Base-by-base conservation (phyloP, 83 land plant species). In the Thuja plicata region DNA sequence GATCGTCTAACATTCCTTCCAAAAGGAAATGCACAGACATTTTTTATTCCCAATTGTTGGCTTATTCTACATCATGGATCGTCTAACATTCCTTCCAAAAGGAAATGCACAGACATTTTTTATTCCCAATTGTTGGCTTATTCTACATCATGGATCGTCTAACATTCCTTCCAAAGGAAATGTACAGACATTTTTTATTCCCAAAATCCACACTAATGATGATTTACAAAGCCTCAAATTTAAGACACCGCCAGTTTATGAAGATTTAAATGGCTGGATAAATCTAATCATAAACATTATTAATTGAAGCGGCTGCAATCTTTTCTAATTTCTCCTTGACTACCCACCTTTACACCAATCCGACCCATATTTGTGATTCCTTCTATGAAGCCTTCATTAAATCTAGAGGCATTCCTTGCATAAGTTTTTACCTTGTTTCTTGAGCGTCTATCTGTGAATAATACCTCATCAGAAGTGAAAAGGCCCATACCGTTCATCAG, bases 401-500 rank as follows among this genome's bases (percentile, higher is more conserved):
- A 95, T 35, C 86, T 89, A 0, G 45, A 15, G 15, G 77, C 41
- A 88, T 85, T 90, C 21, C 77, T 17, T 4, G 97, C 97, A 84
- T 90, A 94, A 0, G 10, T 43, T 71, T 88, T 83, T 37, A 95
- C 97, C 3, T 79, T 88, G 27, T 34, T 21, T 81, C 83, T 90
- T 6, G 96, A 91, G 34, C 92, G 88, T 15, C 50, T 8, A 60
- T 95, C 94, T 3, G 92, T 90, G 86, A 88, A 93, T 21, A 95
- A 86, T 1, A 86, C 88, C 86, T 94, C 92, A 76, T 95, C 97
- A 5, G 97, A 93, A 34, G 93, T 87, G 88, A 93, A 92, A 35
- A 96, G 86, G 40, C 97, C 97, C 89, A 74, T 91, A 12, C 94
- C 94, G 10, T 84, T 48, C 79, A 91, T 90, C 9, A 96, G 91